phyloP scores from a whole-genome alignment of 75 land plant species.

The Picea sitchensis region DNA sequence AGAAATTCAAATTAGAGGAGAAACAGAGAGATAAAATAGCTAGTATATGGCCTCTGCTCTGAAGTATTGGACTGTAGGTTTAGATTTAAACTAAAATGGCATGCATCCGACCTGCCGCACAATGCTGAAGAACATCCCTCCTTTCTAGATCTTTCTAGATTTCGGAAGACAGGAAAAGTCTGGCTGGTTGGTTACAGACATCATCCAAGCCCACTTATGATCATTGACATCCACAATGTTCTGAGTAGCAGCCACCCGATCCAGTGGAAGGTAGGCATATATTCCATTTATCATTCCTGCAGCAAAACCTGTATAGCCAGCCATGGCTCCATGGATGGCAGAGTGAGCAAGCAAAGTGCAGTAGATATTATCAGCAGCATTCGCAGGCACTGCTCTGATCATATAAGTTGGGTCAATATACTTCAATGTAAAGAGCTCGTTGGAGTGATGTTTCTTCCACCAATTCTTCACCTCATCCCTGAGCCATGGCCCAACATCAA shows the following conservation, averaged over 20 bases:
- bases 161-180: conserved; percentile 27
- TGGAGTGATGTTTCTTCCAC: conserved; percentile 62
- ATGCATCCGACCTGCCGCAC: not conserved
- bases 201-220: conserved; percentile 87
- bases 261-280: conserved; percentile 69
- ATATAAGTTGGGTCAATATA: conserved; percentile 95
- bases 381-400: conserved; percentile 84
- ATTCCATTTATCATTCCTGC: conserved; percentile 68
- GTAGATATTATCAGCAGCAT: conserved; percentile 72
- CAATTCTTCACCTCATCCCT: conserved; percentile 64
- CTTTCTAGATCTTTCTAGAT: not conserved
- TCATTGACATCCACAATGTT: conserved; percentile 48
- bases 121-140: not conserved
- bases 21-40: not conserved
- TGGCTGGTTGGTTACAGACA: conserved; percentile 78
- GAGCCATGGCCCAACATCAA: conserved; percentile 70
- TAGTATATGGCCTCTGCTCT: not conserved
- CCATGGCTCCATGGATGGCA: conserved; percentile 81
- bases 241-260: conserved; percentile 51
- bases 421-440: conserved; percentile 73
- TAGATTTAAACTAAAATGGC: not conserved
- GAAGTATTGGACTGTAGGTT: not conserved
- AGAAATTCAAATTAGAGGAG: not conserved
- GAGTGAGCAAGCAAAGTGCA: conserved; percentile 82
- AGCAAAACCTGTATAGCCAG: conserved; percentile 80